Evolutionary conservation across 306 rosid genomes (phyloP), one percentile per base, ranked within the genome.

Genomic region (Vigna reflexopilosa): DNA sequence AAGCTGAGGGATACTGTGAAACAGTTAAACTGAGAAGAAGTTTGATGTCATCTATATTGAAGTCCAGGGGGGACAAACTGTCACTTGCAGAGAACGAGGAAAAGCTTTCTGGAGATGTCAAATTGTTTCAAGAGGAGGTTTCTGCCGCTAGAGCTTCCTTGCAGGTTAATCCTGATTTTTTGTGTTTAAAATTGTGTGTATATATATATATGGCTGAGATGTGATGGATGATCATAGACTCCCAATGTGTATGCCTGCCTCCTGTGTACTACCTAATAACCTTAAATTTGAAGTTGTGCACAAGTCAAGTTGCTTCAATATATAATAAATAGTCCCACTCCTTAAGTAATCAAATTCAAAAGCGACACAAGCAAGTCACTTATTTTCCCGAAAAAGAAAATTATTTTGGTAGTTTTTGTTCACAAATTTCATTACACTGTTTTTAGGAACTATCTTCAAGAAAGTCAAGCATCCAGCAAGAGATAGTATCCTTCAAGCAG

Each of bases 401-500:
- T 59, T 44, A 1, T 49, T 34, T 68, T 72, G 73, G 47, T 75
- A 22, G 57, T 62, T 72, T 72, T 82, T 83, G 74, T 83, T 85
- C 42, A 85, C 77, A 22, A 36, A 67, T 74, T 67, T 45, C 52
- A 42, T 81, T 75, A 54, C 47, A 49, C 75, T 76, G 70, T 85
- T 81, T 81, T 67, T 67, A 91, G 93, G 97, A 92, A 78, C 87
- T 87, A 26, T 90, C 96, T 58, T 85, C 97, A 55, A 87, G 89
- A 87, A 92, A 92, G 85, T 87, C 93, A 48, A 85, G 78, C 83
- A 82, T 86, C 81, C 96, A 90, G 80, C 96, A 90, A 81, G 92
- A 87, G 73, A 81, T 89, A 54, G 73, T 87, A 70, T 86, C 97
- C 57, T 78, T 88, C 65, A 92, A 89, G 88, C 96, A 89, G 77